Percentiles rank a stretch among this genome's conserved stretches.
Conservation (phyloP, 345 rosid genomes). For the Lepidium didymum region DNA sequence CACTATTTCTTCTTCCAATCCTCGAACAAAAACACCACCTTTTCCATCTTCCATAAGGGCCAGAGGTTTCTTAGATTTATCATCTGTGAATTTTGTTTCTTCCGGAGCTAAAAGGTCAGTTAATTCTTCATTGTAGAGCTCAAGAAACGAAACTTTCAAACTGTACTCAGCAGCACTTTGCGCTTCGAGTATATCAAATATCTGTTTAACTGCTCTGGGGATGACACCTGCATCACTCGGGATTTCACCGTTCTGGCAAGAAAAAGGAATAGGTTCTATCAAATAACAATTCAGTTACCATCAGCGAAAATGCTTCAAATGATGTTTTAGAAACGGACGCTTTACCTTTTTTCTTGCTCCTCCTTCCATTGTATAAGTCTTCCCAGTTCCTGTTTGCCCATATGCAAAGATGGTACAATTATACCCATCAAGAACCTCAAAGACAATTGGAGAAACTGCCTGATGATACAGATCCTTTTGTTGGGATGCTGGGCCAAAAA, state of each 20-base stretch:
- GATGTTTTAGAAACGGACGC: neutral
- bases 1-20: constrained; percentile 96
- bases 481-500: constrained; percentile 86
- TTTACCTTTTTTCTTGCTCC: constrained; percentile 89
- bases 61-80: constrained; percentile 86
- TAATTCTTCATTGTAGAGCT: constrained; percentile 94
- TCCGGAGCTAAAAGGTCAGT: constrained; percentile 93
- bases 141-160: constrained; percentile 96
- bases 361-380: constrained; percentile 99
- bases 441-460: constrained; percentile 85
- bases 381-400: constrained; percentile 98
- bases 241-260: constrained; percentile 82
- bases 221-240: constrained; percentile 97
- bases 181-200: constrained; percentile 84
- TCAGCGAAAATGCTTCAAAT: neutral
- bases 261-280: constrained; percentile 6
- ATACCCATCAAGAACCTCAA: constrained; percentile 96
- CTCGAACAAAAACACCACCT: constrained; percentile 93
- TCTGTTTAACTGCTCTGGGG: constrained; percentile 90
- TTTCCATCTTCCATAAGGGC: constrained; percentile 99
- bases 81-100: constrained; percentile 79
- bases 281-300: constrained; percentile 9
- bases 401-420: constrained; percentile 98
- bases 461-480: constrained; percentile 78
- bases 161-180: constrained; percentile 96